phyloP scores from a whole-genome alignment of 768 basidiomycete species.

The Amanita pseudoporphyria region DNA sequence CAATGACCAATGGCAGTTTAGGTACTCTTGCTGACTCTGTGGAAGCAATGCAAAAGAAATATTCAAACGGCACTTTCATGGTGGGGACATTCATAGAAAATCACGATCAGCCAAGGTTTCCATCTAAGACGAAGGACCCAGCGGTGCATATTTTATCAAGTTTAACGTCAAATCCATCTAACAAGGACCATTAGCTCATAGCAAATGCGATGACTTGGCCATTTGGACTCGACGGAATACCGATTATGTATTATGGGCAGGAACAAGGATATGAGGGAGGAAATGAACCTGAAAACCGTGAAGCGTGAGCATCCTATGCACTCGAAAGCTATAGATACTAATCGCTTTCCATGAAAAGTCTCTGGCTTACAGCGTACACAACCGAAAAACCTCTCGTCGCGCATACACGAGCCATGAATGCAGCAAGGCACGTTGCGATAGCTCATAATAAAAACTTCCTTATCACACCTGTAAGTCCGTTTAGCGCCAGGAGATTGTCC shows the following conservation, averaged over 20 bases:
- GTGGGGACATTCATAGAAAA: slow-evolving; percentile 66
- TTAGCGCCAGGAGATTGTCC: not conserved
- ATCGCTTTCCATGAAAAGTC: slow-evolving; percentile 20
- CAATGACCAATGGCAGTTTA: slow-evolving; percentile 43
- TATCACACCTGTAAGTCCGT: slow-evolving; percentile 31
- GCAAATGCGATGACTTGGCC: slow-evolving; percentile 55
- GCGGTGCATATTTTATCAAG: slow-evolving; percentile 19
- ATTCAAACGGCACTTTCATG: slow-evolving; percentile 27
- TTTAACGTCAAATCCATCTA: not conserved
- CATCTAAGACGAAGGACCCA: slow-evolving; percentile 37
- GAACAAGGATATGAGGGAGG: slow-evolving; percentile 56
- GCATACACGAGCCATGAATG: slow-evolving; percentile 40
- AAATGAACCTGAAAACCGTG: slow-evolving; percentile 54
- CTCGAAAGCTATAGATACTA: not conserved
- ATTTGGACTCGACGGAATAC: slow-evolving; percentile 62
- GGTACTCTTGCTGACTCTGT: slow-evolving; percentile 18
- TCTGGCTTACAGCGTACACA: slow-evolving; percentile 50
- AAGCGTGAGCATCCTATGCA: slow-evolving; percentile 27
- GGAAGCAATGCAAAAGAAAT: slow-evolving; percentile 30
- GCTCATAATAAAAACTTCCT: slow-evolving; percentile 32
- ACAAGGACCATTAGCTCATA: slow-evolving; percentile 12
- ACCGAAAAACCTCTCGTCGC: slow-evolving; percentile 38
- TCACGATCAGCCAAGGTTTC: slow-evolving; percentile 56
- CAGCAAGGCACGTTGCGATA: slow-evolving; percentile 42
- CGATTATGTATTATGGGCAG: slow-evolving; percentile 64